A percentile compares a stretch with the other conserved stretches of the same genome.
Conservation (phyloP, 1,284 basidiomycete genomes). For the Meripilus lineatus region DNA sequence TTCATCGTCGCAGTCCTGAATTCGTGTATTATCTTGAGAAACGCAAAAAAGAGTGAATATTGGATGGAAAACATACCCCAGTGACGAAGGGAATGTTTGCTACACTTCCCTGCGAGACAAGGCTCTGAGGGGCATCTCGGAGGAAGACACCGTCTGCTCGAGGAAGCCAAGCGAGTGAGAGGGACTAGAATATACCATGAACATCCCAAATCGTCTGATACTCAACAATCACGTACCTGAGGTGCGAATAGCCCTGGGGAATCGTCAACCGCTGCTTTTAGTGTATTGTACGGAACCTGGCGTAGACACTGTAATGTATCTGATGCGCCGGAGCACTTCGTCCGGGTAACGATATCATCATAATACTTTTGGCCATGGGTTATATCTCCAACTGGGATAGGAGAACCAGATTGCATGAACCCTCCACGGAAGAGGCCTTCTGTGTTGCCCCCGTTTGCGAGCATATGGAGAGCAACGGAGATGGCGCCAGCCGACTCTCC, state of each 20-base stretch:
- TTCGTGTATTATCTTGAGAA: neutral
- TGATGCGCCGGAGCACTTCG: slow-evolving; percentile 24
- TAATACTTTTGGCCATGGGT: slow-evolving; percentile 29
- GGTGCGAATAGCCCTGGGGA: slow-evolving; percentile 23
- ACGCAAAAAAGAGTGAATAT: neutral
- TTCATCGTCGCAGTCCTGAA: slow-evolving; percentile 43
- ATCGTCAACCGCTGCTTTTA: slow-evolving; percentile 27
- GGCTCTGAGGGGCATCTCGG: slow-evolving; percentile 22
- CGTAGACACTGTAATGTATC: slow-evolving; percentile 40
- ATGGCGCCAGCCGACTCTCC: slow-evolving; percentile 40
- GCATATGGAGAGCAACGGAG: slow-evolving; percentile 30
- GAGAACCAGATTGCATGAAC: slow-evolving; percentile 34
- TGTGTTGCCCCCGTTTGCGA: slow-evolving; percentile 27
- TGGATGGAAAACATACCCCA: slow-evolving; percentile 14
- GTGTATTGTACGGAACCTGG: slow-evolving; percentile 24
- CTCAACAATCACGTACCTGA: slow-evolving; percentile 15
- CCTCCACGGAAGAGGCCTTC: slow-evolving; percentile 32
- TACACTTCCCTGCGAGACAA: slow-evolving; percentile 22
- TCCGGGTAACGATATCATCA: slow-evolving; percentile 28
- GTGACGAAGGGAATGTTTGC: slow-evolving; percentile 29
- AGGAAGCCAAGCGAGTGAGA: slow-evolving; percentile 30
- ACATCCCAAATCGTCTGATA: neutral
- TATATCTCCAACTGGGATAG: slow-evolving; percentile 27
- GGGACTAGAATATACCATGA: slow-evolving; percentile 10
- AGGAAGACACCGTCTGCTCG: slow-evolving; percentile 35